Conservation (phyloP, 1,284 basidiomycete genomes). For the Cryptococcus floricola region DNA sequence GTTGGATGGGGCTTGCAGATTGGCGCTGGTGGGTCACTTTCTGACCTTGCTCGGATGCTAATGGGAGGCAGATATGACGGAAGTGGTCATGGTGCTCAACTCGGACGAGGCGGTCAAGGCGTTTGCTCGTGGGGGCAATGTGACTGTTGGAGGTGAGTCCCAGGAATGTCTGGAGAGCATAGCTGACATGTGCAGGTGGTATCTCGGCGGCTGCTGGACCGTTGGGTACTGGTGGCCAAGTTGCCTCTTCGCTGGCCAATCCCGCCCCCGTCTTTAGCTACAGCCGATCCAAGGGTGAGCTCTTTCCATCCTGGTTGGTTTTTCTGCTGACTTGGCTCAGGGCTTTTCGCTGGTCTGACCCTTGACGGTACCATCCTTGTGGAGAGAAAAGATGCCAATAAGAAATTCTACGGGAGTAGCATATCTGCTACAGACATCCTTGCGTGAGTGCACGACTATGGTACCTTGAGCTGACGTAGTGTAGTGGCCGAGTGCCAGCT, state of each 20-base stretch:
- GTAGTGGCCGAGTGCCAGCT: constrained; percentile 80
- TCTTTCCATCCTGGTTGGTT: not conserved
- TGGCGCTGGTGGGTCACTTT: constrained; percentile 57
- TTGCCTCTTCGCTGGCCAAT: constrained; percentile 81
- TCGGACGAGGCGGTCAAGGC: constrained; percentile 92
- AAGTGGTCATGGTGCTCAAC: constrained; percentile 83
- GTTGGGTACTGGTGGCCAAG: constrained; percentile 89
- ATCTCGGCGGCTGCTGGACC: constrained; percentile 83
- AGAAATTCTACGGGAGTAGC: constrained; percentile 89
- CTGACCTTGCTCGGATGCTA: not conserved
- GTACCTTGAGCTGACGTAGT: not conserved
- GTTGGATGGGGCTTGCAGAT: constrained; percentile 95
- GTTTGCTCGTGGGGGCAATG: constrained; percentile 91
- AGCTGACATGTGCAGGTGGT: constrained; percentile 54
- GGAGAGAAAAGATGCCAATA: constrained; percentile 90
- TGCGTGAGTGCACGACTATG: constrained; percentile 36
- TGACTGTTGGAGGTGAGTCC: constrained; percentile 73
- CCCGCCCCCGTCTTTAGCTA: constrained; percentile 98
- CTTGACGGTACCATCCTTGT: constrained; percentile 93
- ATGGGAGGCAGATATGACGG: constrained; percentile 52
- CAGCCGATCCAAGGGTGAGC: constrained; percentile 81
- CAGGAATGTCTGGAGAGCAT: not conserved
- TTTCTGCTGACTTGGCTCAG: constrained; percentile 49
- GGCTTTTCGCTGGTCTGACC: constrained; percentile 90
- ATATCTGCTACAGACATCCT: constrained; percentile 88